Evolutionary conservation across 805 yeast genomes (phyloP), one percentile per base, ranked within the genome.

Genomic region (Sugiyamaella lignohabitans): DNA sequence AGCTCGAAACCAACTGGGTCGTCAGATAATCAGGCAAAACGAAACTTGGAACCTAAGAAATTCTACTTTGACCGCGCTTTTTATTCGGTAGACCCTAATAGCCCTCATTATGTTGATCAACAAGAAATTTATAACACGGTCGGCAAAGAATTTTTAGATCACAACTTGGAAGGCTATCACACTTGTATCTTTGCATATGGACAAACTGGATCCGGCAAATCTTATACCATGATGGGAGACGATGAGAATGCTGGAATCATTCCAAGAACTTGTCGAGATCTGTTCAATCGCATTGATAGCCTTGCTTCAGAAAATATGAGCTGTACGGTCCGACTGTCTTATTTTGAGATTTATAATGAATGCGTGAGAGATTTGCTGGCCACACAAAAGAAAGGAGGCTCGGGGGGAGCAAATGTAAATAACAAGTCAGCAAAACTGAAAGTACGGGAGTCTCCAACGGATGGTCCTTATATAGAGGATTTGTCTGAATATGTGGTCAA

Each of bases 191-290:
- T 82, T 61, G 87, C 88, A 1, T 82, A 83, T 56, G 89, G 88
- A 3, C 95, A 87, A 61, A 87, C 95, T 0, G 89, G 85, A 1
- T 75, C 93, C 0, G 95, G 95, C 0, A 86, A 86, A 58, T 80
- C 94, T 0, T 81, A 76, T 63, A 87, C 95, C 1, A 85, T 86
- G 93, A 76, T 86, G 66, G 84, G 86, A 0, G 53, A 70, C 8
- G 56, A 65, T 1, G 14, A 42, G 11, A 18, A 30, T 3, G 17
- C 22, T 11, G 95, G 95, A 0, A 67, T 85, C 60, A 80, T 85
- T 36, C 89, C 93, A 0, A 50, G 71, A 44, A 67, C 82, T 11
- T 75, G 87, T 46, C 52, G 64, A 23, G 78, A 75, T 48, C 64
- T 86, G 10, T 75, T 84, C 53, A 60, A 63, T 2, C 68, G 70